Conservation (phyloP, 169 alveolate species). For the Prorocentrum cordatum region DNA sequence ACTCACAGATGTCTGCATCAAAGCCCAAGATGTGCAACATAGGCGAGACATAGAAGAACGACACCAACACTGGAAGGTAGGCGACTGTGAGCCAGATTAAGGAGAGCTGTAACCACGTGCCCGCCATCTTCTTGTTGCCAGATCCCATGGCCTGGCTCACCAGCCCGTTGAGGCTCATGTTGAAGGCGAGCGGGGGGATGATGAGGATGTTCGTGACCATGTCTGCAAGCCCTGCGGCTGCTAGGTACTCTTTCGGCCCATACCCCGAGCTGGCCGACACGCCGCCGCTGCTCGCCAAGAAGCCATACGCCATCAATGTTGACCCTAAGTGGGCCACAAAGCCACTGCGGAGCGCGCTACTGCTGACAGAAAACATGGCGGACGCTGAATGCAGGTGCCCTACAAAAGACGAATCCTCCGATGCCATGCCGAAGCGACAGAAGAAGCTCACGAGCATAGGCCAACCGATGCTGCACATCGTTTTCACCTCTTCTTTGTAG, state of each 20-base stretch:
- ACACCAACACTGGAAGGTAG: background rate
- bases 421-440: background rate
- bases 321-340: background rate
- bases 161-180: background rate
- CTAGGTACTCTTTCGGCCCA: background rate
- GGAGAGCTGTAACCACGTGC: background rate
- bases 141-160: constrained; percentile 10
- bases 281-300: background rate
- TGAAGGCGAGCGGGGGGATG: background rate
- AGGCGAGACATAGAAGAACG: background rate
- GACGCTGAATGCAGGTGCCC: background rate
- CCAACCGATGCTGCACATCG: background rate
- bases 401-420: background rate
- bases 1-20: background rate
- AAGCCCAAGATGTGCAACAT: background rate
- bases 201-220: background rate
- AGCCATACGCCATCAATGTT: background rate
- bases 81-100: background rate
- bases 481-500: background rate
- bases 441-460: background rate
- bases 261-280: background rate
- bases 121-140: constrained; percentile 13
- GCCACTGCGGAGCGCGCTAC: background rate
- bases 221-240: constrained; percentile 3
- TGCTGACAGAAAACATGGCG: background rate